These are phyloP conservation scores for Aspergillus carlsbadensis DNA, from an alignment of 495 filamentous ascomycete genomes.

Conservation along the genomic window DNA sequence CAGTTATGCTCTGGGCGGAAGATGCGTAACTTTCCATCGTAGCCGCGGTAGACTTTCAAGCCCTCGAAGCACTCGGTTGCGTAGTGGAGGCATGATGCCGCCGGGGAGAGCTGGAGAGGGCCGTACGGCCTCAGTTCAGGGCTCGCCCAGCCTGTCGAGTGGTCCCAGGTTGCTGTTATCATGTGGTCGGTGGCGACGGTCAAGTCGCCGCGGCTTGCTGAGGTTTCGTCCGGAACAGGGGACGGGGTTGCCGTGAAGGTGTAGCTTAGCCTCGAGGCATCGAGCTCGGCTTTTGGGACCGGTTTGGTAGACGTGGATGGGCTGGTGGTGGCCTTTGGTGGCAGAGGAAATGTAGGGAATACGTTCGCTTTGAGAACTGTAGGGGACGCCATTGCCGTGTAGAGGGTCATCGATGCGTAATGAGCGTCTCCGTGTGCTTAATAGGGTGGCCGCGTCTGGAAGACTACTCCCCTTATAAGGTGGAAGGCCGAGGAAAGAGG, in stretches of 20 bases:
- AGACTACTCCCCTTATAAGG: too few species aligned
- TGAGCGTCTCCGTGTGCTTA: too few species aligned
- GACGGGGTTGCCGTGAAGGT: neutral
- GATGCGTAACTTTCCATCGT: slow-evolving; percentile 57
- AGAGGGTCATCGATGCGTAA: too few species aligned
- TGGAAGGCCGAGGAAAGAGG: too few species aligned
- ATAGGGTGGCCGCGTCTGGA: too few species aligned
- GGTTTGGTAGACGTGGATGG: too few species aligned
- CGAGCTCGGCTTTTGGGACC: too few species aligned
- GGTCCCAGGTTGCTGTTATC: slow-evolving; percentile 68
- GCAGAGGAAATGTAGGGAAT: too few species aligned
- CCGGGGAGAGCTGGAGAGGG: slow-evolving; percentile 70
- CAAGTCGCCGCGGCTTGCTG: neutral
- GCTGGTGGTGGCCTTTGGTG: too few species aligned
- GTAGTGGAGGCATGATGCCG: slow-evolving; percentile 49
- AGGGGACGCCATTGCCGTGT: too few species aligned
- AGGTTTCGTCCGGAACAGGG: neutral
- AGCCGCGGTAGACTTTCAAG: slow-evolving; percentile 20
- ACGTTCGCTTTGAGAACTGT: too few species aligned
- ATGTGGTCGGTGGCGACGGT: slow-evolving; percentile 60
- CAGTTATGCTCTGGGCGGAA: slow-evolving; percentile 76
- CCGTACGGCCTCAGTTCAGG: slow-evolving; percentile 73
- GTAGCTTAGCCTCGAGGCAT: too few species aligned
- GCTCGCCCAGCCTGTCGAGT: slow-evolving; percentile 59
- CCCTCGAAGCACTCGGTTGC: slow-evolving; percentile 24